A percentile compares a stretch with the other conserved stretches of the same genome.
phyloP scores from a whole-genome alignment of 2,329 filamentous ascomycete genomes.

The Colletotrichum euphorbiae region DNA sequence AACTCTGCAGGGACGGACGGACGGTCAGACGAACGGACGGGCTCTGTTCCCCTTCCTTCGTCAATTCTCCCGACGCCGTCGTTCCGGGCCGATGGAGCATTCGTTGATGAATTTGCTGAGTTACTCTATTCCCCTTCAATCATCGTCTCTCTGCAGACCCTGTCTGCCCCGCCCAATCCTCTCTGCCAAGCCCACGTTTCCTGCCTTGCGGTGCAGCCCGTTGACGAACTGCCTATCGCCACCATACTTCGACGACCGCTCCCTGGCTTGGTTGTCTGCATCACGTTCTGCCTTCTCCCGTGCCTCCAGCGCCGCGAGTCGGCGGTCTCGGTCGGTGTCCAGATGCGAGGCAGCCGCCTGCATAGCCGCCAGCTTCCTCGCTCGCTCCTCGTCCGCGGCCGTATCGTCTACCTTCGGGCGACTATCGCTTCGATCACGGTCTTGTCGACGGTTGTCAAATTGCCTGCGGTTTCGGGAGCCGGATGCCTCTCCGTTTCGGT shows the following conservation, averaged over 20 bases:
- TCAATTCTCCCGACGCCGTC: not conserved
- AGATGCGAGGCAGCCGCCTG: conserved; percentile 76
- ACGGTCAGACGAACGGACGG: not conserved
- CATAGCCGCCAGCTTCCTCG: conserved; percentile 78
- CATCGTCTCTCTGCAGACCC: conserved; percentile 59
- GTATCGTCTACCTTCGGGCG: conserved; percentile 42
- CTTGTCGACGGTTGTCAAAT: conserved; percentile 40
- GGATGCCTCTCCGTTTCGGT: conserved; percentile 41
- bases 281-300: conserved; percentile 73
- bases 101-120: not conserved
- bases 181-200: conserved; percentile 63
- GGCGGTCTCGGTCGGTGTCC: conserved; percentile 75
- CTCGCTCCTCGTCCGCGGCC: conserved; percentile 66
- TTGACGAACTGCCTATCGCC: conserved; percentile 75
- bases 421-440: conserved; percentile 36
- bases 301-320: conserved; percentile 74
- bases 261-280: conserved; percentile 73
- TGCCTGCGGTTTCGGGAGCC: conserved; percentile 40
- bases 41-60: not conserved
- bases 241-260: conserved; percentile 68
- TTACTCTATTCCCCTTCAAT: conserved; percentile 44
- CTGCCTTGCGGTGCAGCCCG: conserved; percentile 69
- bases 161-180: conserved; percentile 62
- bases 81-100: not conserved
- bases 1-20: not conserved